These are phyloP conservation scores for Pythium folliculosum DNA, from an alignment of 352 stramenopile genomes.

Conservation along the genomic window DNA sequence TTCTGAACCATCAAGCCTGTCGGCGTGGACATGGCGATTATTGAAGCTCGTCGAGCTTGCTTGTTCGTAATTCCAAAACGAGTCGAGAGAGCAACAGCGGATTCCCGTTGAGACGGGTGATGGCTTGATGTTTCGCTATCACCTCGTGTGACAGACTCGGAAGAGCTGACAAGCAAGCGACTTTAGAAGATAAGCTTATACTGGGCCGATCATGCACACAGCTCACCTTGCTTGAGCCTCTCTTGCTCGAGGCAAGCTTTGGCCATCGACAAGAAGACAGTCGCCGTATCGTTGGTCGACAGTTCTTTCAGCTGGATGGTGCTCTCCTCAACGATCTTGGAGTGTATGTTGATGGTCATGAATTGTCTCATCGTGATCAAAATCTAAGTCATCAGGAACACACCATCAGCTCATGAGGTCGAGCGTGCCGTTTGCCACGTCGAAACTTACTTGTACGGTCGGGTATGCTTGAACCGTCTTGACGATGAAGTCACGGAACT, in stretches of 20 bases:
- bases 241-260: conserved; percentile 37
- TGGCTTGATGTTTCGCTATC: conserved; percentile 33
- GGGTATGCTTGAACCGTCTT: conserved; percentile 41
- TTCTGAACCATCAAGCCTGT: background rate
- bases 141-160: conserved; percentile 17
- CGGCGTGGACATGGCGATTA: background rate
- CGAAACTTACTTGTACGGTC: conserved; percentile 42
- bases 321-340: conserved; percentile 27
- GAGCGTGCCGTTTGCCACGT: background rate
- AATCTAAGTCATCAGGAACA: conserved; percentile 13
- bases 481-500: conserved; percentile 49
- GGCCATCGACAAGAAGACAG: conserved; percentile 51
- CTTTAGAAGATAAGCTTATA: background rate
- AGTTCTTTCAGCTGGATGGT: conserved; percentile 37
- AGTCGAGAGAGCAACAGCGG: conserved; percentile 32
- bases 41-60: conserved; percentile 16
- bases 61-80: conserved; percentile 22
- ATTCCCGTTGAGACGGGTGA: conserved; percentile 38
- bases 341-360: conserved; percentile 21
- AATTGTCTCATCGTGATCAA: conserved; percentile 26
- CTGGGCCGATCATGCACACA: background rate
- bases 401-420: background rate
- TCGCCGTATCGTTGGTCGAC: conserved; percentile 41
- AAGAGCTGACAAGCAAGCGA: conserved; percentile 22
- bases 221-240: conserved; percentile 44